Base-by-base conservation (phyloP, 352 stramenopile genomes). In the Phytophthora brassicae region DNA sequence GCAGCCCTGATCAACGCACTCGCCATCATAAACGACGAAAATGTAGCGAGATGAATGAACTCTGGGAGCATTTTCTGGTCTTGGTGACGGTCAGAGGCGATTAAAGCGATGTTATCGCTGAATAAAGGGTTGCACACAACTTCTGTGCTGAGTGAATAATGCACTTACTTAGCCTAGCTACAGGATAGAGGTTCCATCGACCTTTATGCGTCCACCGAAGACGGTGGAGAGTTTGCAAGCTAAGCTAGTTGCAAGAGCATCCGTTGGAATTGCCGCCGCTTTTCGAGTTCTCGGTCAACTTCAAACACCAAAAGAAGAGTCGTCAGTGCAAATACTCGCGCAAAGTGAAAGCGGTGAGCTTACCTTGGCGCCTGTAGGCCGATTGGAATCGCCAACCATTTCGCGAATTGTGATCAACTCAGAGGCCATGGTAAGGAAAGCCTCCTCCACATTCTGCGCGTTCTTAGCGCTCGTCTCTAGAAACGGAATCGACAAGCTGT, bases 381-480 rank as follows among this genome's bases (percentile, higher is more conserved):
- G 74, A 59, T 84, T 90, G 11, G 77, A 64, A 49, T 90, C 84
- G 57, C 86, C 86, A 46, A 95, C 84, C 81, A 93, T 92, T 70
- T 95, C 84, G 11, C 84, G 86, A 64, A 95, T 95, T 48, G 86
- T 91, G 33, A 94, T 99, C 79, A 99, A 98, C 73, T 99, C 93
- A 17, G 88, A 96, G 3, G 97, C 97, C 97, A 99, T 99, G 23
- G 94, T 99, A 68, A 99, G 90, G 78, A 99, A 99, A n/a, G 97
- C 96, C 64, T 99, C 93, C 70, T 99, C 97, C 56, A 99, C 98
- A 74, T 99, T 99, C 51, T 94, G 94, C 12, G 92, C 89, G 63
- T 98, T 99, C 87, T 99, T 99, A 22, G 98, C 98, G 45, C 90
- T 99, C 22, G 97, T 99, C 82, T 99, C 97, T 26, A 99, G 81